Evolutionary conservation across 257 asterid genomes (phyloP), one percentile per base, ranked within the genome.

Genomic region (Lycium ferocissimum): DNA sequence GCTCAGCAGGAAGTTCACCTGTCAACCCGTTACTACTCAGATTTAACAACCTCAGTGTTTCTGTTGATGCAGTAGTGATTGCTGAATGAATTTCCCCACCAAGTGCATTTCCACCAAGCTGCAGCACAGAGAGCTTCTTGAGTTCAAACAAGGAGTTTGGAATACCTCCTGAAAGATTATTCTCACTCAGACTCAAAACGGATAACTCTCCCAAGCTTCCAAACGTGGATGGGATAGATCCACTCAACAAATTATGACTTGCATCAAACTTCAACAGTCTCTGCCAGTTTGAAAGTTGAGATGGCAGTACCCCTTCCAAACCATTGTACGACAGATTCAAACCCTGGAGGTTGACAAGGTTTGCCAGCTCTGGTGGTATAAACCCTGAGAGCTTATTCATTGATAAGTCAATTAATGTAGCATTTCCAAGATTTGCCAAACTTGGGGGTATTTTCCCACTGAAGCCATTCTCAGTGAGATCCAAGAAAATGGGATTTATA

Each of bases 101-200:
- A 49, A 95, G 85, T 56, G 37, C 86, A 86, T 95, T 95, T 76
- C 88, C 98, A 86, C 97, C 97, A 5, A 95, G 95, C 83, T 91
- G 95, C 86, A 94, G 79, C 80, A 51, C 62, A 0, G 89, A 91
- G 57, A 95, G 96, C 90, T 88, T 90, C 65, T 86, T 89, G 15
- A 93, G 91, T 83, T 87, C 89, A 85, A 95, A 95, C 79, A 94
- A 72, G 49, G 88, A 86, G 10, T 85, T 26, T 0, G 95, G 93
- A 71, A 94, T 81, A 49, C 90, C 92, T 61, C 98, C 98, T 47
- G 62, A 58, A 17, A 95, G 89, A 63, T 40, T 70, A 82, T 95
- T 95, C 76, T 88, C 93, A 82, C 95, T 88, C n/a, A 94, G 89
- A 89, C 86, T 91, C 90, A 95, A 88, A 83, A 63, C 65, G 33